Evolutionary conservation across 1,139 yeast genomes (phyloP).

Genomic region (Candida albicans): DNA sequence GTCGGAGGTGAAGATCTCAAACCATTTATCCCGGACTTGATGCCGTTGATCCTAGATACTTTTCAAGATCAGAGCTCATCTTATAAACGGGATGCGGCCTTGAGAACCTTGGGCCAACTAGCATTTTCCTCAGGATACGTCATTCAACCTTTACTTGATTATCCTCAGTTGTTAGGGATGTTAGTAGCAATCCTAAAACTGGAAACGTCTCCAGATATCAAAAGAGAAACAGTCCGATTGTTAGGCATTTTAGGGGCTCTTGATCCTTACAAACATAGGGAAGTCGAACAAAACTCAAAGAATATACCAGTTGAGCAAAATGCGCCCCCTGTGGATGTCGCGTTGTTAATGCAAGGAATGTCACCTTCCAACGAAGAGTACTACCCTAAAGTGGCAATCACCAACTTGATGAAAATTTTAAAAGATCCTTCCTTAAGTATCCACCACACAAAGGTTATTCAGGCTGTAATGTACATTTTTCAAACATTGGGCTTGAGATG

Average conservation of each 20-base stretch:
- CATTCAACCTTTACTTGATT: slow-evolving; percentile 86
- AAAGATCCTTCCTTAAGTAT: slow-evolving; percentile 82
- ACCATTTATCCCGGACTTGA: slow-evolving; percentile 68
- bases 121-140: slow-evolving; percentile 94
- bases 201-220: slow-evolving; percentile 69
- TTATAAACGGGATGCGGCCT: slow-evolving; percentile 84
- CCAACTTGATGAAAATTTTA: slow-evolving; percentile 75
- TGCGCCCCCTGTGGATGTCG: slow-evolving; percentile 88
- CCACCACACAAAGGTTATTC: slow-evolving; percentile 88
- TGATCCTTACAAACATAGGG: slow-evolving; percentile 94
- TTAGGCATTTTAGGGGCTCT: slow-evolving; percentile 94
- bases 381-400: slow-evolving; percentile 92
- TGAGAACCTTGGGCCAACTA: slow-evolving; percentile 83
- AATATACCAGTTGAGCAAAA: slow-evolving; percentile 70
- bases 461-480: slow-evolving; percentile 88
- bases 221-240: slow-evolving; percentile 84
- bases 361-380: slow-evolving; percentile 93
- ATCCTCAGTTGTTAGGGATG: slow-evolving; percentile 84
- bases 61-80: slow-evolving; percentile 90
- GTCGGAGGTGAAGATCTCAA: slow-evolving; percentile 87
- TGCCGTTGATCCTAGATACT: slow-evolving; percentile 86
- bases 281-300: slow-evolving; percentile 75
- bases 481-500: slow-evolving; percentile 86
- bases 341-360: slow-evolving; percentile 87
- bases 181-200: slow-evolving; percentile 78